phyloP scores from a whole-genome alignment of 1,139 yeast species.

The Maudiozyma humilis region DNA sequence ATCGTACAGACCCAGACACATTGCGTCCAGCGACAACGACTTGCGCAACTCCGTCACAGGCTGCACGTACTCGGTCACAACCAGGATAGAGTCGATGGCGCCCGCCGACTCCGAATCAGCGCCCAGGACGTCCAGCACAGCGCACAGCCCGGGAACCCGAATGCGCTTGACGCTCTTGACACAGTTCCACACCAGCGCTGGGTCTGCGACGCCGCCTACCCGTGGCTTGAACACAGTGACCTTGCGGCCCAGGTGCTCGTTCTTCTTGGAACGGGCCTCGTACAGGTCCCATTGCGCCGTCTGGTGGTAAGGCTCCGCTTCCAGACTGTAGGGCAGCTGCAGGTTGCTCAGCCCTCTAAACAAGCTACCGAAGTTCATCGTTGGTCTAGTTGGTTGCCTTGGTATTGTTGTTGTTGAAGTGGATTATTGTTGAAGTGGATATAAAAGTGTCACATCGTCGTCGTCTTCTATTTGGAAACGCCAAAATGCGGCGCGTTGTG shows the following conservation, averaged over 20 bases:
- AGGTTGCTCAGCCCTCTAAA: constrained; percentile 29
- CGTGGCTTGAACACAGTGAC: constrained; percentile 25
- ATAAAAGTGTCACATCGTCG: no score
- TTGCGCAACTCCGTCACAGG: constrained; percentile 38
- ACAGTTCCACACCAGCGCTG: constrained; percentile 52
- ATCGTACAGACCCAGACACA: constrained; percentile 9
- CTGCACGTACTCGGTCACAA: constrained; percentile 69
- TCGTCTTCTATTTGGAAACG: no score
- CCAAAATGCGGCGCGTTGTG: no score
- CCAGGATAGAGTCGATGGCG: constrained; percentile 48
- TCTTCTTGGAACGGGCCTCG: constrained; percentile 31
- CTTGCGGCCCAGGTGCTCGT: constrained; percentile 8
- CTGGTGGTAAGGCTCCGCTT: constrained; percentile 23
- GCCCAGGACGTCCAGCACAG: constrained; percentile 59
- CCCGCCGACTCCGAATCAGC: not conserved
- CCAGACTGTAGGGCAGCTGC: constrained; percentile 28
- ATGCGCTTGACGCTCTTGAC: constrained; percentile 57
- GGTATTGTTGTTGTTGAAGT: no score
- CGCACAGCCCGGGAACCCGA: constrained; percentile 70
- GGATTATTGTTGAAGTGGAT: no score
- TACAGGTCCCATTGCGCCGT: constrained; percentile 37
- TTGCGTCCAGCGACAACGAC: constrained; percentile 1
- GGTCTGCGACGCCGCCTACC: constrained; percentile 7
- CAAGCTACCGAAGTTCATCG: constrained; percentile 27
- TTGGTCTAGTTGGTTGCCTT: no score